These are phyloP conservation scores for Ascochyta pisi DNA, from an alignment of 2,329 filamentous ascomycete species.

Conservation along the genomic window DNA sequence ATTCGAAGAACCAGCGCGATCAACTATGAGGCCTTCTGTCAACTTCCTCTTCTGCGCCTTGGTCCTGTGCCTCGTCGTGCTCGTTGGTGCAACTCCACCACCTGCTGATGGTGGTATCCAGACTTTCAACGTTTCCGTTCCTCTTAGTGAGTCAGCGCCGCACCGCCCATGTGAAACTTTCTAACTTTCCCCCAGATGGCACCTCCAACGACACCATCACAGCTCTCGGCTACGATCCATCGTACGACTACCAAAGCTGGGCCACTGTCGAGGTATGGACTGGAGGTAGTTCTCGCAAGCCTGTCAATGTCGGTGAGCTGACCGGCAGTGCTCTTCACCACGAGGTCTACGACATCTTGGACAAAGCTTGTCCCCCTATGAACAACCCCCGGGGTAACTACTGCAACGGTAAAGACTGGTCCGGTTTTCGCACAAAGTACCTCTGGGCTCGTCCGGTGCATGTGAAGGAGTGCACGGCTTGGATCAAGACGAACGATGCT, in stretches of 20 bases:
- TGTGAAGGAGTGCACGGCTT: background rate
- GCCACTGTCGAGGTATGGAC: background rate
- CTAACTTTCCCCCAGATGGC: background rate
- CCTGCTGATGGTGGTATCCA: background rate
- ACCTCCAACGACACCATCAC: background rate
- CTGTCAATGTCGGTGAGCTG: background rate
- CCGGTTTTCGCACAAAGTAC: background rate
- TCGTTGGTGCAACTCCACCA: background rate
- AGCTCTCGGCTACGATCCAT: background rate
- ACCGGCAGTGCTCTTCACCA: background rate
- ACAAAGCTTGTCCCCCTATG: background rate
- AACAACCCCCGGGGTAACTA: background rate
- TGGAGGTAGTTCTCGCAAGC: background rate
- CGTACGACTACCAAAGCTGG: background rate
- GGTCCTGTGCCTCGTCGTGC: background rate
- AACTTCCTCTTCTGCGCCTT: background rate
- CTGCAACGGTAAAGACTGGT: background rate
- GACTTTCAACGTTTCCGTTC: background rate
- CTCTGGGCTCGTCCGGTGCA: background rate
- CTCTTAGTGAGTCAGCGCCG: background rate
- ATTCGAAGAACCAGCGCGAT: background rate
- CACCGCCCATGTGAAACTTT: background rate
- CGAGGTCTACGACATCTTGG: background rate
- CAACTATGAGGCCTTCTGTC: background rate
- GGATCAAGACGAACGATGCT: background rate